These are phyloP conservation scores for Ensete ventricosum DNA, from an alignment of 176 grass and related monocot species.

Conservation along the genomic window DNA sequence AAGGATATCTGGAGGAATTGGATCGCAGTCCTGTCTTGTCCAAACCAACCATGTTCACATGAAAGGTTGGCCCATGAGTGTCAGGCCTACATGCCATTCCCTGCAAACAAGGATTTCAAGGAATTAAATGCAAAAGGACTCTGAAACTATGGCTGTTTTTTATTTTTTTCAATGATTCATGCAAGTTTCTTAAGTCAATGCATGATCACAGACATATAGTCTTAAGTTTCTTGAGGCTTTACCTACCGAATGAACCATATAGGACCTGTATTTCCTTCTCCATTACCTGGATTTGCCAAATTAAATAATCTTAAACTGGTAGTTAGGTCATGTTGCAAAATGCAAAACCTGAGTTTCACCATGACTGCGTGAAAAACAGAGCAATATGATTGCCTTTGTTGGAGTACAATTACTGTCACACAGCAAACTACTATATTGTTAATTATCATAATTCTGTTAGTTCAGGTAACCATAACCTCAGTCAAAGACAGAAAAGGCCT, in stretches of 20 bases:
- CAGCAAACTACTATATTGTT: too few relatives aligned
- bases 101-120: slow-evolving; percentile 25
- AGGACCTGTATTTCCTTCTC: background rate
- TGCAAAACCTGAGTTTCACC: too few relatives aligned
- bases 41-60: slow-evolving; percentile 88
- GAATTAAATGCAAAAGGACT: background rate
- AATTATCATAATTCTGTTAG: too few relatives aligned
- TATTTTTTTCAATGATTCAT: background rate
- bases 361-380: too few relatives aligned
- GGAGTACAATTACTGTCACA: too few relatives aligned
- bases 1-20: slow-evolving; percentile 64
- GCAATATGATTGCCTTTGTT: too few relatives aligned
- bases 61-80: slow-evolving; percentile 87
- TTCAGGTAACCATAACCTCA: too few relatives aligned
- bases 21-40: slow-evolving; percentile 72
- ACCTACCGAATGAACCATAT: background rate
- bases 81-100: slow-evolving; percentile 94
- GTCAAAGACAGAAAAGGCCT: too few relatives aligned
- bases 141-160: background rate
- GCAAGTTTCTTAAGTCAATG: background rate
- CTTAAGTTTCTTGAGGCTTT: too few relatives aligned
- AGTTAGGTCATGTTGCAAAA: too few relatives aligned
- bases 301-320: too few relatives aligned
- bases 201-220: background rate
- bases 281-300: too few relatives aligned